A percentile compares a stretch with the other conserved stretches of the same genome.
These are phyloP conservation scores for Hawksworthiomyces lignivorus DNA, from an alignment of 2,329 filamentous ascomycete species.

Conservation along the genomic window DNA sequence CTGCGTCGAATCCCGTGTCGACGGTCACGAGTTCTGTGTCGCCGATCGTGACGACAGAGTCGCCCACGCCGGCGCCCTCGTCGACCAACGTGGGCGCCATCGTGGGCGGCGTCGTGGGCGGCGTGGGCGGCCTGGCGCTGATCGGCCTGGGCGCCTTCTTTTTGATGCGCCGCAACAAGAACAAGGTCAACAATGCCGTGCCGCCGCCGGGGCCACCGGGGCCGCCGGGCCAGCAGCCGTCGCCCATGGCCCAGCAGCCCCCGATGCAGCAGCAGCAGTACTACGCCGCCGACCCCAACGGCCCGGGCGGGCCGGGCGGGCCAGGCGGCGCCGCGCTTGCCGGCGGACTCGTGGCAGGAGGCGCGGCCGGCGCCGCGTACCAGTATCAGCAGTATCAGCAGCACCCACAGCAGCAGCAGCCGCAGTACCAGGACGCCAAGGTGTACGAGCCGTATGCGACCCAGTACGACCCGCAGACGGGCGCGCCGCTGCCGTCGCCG, in stretches of 20 bases:
- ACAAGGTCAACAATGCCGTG: constrained; percentile 10
- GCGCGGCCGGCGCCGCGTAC: neutral
- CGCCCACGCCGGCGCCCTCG: neutral
- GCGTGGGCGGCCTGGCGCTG: constrained; percentile 23
- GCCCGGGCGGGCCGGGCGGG: too few relatives aligned
- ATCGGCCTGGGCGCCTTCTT: constrained; percentile 22
- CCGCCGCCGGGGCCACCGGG: neutral
- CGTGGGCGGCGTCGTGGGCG: constrained; percentile 22
- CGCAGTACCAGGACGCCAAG: constrained; percentile 2
- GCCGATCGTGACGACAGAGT: too few relatives aligned
- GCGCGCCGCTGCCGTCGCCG: neutral
- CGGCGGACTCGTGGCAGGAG: too few relatives aligned
- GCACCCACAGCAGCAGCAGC: neutral
- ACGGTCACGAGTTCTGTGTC: too few relatives aligned
- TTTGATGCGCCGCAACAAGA: constrained; percentile 20
- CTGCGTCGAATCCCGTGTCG: too few relatives aligned
- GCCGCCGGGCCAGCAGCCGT: neutral
- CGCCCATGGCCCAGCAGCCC: constrained; percentile 8
- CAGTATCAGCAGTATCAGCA: neutral
- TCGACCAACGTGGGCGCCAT: constrained; percentile 20
- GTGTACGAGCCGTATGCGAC: constrained; percentile 3
- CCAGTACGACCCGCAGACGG: constrained; percentile 6
- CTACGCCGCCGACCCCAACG: too few relatives aligned
- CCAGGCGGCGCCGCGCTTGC: too few relatives aligned
- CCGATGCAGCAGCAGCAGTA: constrained; percentile 9